Percentiles rank a stretch among this genome's conserved stretches.
Conservation (phyloP, 179 eudicot genomes). For the Carnegiea gigantea region DNA sequence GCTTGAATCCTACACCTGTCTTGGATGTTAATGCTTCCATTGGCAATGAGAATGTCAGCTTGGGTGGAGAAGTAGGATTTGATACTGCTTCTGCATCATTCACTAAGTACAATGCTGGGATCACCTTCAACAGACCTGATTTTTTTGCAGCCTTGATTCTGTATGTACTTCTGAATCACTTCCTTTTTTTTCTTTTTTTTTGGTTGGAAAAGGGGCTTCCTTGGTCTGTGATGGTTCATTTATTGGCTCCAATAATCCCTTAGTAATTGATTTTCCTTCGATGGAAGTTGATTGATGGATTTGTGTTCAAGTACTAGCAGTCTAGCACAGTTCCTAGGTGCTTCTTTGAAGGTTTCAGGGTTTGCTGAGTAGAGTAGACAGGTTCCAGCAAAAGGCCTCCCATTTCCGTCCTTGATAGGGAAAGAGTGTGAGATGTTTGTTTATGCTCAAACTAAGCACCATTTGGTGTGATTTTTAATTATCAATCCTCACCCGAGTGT, state of each 20-base stretch:
- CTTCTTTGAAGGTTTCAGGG: too few species aligned
- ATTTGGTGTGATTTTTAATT: too few species aligned
- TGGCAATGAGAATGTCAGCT: slow-evolving; percentile 57
- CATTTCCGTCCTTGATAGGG: too few species aligned
- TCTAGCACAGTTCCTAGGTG: neutral
- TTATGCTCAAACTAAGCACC: too few species aligned
- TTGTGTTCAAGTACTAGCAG: neutral
- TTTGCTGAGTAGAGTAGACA: neutral
- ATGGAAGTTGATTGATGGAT: neutral
- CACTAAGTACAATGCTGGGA: slow-evolving; percentile 81
- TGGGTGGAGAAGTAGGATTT: slow-evolving; percentile 90
- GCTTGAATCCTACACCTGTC: slow-evolving; percentile 76
- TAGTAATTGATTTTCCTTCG: neutral
- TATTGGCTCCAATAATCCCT: neutral
- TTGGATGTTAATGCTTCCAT: slow-evolving; percentile 70
- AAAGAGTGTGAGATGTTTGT: too few species aligned
- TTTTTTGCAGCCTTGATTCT: slow-evolving; percentile 70
- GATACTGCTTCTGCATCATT: slow-evolving; percentile 79
- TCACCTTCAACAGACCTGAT: slow-evolving; percentile 64
- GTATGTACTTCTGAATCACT: slow-evolving; percentile 44
- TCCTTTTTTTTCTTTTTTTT: neutral
- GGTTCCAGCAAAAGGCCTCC: too few species aligned
- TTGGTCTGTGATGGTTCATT: neutral
- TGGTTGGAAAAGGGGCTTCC: neutral
- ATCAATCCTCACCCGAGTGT: too few species aligned